Evolutionary conservation across 176 grass and related monocot genomes (phyloP), one percentile per base, ranked within the genome.

Genomic region (Cymbopogon citratus): DNA sequence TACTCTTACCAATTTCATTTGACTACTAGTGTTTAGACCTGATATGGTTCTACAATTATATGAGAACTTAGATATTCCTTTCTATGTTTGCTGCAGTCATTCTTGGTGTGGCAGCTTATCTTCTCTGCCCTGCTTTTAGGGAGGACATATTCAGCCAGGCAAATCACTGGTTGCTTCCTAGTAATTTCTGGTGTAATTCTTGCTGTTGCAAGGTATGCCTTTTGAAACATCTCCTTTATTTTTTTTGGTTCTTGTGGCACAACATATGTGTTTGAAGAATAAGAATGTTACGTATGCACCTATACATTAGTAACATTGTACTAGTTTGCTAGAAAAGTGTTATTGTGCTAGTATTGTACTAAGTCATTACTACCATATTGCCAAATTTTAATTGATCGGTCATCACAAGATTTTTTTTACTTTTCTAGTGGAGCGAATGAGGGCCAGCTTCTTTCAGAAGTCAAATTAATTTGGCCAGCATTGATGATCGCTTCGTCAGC

Each of bases 21-120:
- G 31, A 79, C 52, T 21, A 63, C 46, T 34, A 28, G 41, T 80
- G 19, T 64, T 56, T 18, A 31, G 45, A 75, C 10, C 5, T 48
- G 46, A 7, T 62, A 63, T 23, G 18, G 27, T 19, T 65, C 15
- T 59, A 16, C 18, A 56, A 61, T 81, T 29, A 34, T 19, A 27
- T 74, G 41, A 15, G 3, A 4, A 68, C 6, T 84, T 28, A 85
- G 26, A 28, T 41, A 19, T 63, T 73, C 52, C 65, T 72, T 59
- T 85, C 49, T 61, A 29, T 71, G 6, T 60, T 16, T 89, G 56
- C 75, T 93, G 84, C 92, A 95, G 95, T 93, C 95, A 62, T 98
- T 98, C 84, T 86, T 98, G 75, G 90, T 95, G 44, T 98, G 90
- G 92, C 95, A 98, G 87, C 90, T 95, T 85, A 77, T 87, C 69